These are phyloP conservation scores for Salix dunnii DNA, from an alignment of 345 rosid genomes.

Conservation along the genomic window DNA sequence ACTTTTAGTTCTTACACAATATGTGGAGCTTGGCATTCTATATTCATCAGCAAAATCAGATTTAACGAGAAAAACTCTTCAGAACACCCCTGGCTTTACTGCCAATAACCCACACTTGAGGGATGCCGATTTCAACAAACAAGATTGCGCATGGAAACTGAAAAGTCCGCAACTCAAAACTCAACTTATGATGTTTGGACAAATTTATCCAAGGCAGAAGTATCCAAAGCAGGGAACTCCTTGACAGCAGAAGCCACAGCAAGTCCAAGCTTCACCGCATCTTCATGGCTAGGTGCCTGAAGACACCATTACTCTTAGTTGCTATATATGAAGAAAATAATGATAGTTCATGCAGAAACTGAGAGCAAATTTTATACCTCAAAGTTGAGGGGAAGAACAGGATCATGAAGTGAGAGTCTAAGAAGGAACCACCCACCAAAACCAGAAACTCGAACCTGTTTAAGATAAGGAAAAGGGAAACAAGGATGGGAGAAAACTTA, in stretches of 20 bases:
- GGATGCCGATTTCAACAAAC: neutral
- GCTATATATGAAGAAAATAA: neutral
- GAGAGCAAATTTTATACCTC: constrained; percentile 49
- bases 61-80: neutral
- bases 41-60: neutral
- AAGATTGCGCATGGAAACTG: neutral
- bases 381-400: constrained; percentile 95
- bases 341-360: constrained; percentile 5
- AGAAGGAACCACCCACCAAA: constrained; percentile 98
- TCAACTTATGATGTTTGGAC: constrained; percentile 27
- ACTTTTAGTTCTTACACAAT: neutral
- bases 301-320: neutral
- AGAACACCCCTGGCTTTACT: neutral
- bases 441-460: constrained; percentile 84
- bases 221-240: constrained; percentile 78
- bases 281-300: constrained; percentile 73
- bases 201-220: constrained; percentile 67
- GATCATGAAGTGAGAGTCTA: constrained; percentile 96
- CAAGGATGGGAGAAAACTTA: neutral
- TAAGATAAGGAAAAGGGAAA: neutral
- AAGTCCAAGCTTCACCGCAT: constrained; percentile 74
- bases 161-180: neutral
- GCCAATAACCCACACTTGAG: neutral
- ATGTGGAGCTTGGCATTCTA: neutral
- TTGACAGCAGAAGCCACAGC: constrained; percentile 56